Conservation (phyloP, 164 flowering plant species). For the Aristolochia californica region DNA sequence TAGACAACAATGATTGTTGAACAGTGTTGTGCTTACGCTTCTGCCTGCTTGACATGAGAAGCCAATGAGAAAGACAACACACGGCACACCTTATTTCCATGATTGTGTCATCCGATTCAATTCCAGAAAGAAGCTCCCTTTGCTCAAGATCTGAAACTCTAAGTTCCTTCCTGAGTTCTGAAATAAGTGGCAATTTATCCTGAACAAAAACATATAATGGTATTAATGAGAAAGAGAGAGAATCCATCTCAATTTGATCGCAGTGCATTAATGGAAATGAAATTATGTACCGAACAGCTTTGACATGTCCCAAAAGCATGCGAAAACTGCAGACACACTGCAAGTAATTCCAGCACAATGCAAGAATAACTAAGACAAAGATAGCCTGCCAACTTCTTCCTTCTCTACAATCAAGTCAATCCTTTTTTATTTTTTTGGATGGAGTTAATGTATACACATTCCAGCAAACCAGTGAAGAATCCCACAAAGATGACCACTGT, state of each 20-base stretch:
- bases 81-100: constrained; percentile 26
- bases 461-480: no score
- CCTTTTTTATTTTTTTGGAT: no score
- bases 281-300: not conserved
- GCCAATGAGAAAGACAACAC: constrained; percentile 1
- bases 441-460: no score
- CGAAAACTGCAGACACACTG: no score
- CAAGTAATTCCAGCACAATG: no score
- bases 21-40: constrained; percentile 11
- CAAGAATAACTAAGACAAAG: no score
- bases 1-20: constrained; percentile 8
- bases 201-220: constrained; percentile 5
- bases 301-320: not conserved
- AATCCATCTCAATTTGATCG: no score
- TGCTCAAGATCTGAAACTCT: constrained; percentile 32
- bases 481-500: no score
- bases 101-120: constrained; percentile 22
- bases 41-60: constrained; percentile 15
- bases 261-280: not conserved
- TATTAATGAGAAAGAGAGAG: no score
- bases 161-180: constrained; percentile 30
- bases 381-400: no score
- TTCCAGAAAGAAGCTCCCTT: constrained; percentile 22
- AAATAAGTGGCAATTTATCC: constrained; percentile 27
- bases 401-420: no score